Conservation (phyloP, 805 yeast species). For the Teunomyces gatunensis region DNA sequence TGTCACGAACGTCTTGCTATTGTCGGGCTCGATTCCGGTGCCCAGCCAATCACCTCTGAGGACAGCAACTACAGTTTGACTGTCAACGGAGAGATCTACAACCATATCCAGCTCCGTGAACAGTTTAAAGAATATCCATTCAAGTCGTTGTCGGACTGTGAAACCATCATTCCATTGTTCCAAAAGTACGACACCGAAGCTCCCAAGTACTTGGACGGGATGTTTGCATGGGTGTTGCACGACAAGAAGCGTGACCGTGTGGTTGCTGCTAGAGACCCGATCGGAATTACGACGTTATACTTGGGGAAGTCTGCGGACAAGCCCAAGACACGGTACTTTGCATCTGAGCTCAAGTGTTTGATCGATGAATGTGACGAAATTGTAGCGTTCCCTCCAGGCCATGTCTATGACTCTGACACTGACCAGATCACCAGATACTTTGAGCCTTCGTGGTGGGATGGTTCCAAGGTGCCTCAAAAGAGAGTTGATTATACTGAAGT, state of each 20-base stretch:
- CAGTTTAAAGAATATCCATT: slow-evolving; percentile 70
- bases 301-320: slow-evolving; percentile 75
- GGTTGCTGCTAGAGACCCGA: slow-evolving; percentile 97
- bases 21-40: slow-evolving; percentile 96
- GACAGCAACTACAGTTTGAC: slow-evolving; percentile 74
- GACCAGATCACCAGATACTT: slow-evolving; percentile 85
- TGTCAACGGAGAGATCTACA: slow-evolving; percentile 98
- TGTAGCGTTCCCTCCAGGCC: slow-evolving; percentile 97
- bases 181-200: slow-evolving; percentile 85
- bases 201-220: slow-evolving; percentile 92
- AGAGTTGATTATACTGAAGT: slow-evolving; percentile 71
- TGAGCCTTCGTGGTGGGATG: slow-evolving; percentile 95
- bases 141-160: slow-evolving; percentile 93
- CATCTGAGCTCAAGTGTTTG: slow-evolving; percentile 92
- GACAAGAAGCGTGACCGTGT: slow-evolving; percentile 84
- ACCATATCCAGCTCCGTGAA: slow-evolving; percentile 86
- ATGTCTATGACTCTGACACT: slow-evolving; percentile 88
- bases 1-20: slow-evolving; percentile 96
- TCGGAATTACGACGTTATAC: slow-evolving; percentile 94
- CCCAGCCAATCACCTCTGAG: slow-evolving; percentile 88
- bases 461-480: slow-evolving; percentile 63
- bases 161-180: slow-evolving; percentile 92
- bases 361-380: slow-evolving; percentile 93
- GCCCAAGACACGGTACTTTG: slow-evolving; percentile 82
- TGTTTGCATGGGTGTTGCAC: slow-evolving; percentile 94